phyloP scores from a whole-genome alignment of 2,329 filamentous ascomycete species.

The Lecanicillium sp. region DNA sequence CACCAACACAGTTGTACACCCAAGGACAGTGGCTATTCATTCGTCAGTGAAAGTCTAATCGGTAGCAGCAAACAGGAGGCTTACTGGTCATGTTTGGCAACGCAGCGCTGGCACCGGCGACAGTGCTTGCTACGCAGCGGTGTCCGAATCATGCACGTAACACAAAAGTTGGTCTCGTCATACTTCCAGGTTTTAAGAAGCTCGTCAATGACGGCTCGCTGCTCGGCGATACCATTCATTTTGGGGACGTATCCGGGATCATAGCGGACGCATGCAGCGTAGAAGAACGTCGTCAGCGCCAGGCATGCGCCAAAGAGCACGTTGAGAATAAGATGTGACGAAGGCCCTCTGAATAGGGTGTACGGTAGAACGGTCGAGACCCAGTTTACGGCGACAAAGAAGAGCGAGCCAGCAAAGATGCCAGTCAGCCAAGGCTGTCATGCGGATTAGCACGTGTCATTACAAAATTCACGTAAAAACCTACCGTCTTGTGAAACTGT shows the following conservation, averaged over 20 bases:
- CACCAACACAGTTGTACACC: conserved; percentile 93
- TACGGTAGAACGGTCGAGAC: conserved; percentile 60
- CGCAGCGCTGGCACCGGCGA: conserved; percentile 81
- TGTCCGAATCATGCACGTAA: conserved; percentile 88
- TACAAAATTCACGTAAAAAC: conserved; percentile 20
- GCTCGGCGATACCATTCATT: conserved; percentile 79
- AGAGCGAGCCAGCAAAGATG: conserved; percentile 83
- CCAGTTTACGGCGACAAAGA: conserved; percentile 74
- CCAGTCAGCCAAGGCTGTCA: conserved; percentile 80
- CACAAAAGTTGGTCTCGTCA: conserved; percentile 90
- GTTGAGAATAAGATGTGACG: conserved; percentile 65
- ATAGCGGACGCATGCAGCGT: conserved; percentile 73
- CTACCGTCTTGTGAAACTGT: conserved; percentile 79
- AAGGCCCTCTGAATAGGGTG: conserved; percentile 25
- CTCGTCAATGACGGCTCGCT: conserved; percentile 83
- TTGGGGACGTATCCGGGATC: conserved; percentile 95
- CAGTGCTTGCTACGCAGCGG: conserved; percentile 95
- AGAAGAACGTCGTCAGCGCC: conserved; percentile 74
- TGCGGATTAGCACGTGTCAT: conserved; percentile 13
- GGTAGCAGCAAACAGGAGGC: conserved; percentile 57
- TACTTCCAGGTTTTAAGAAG: conserved; percentile 81
- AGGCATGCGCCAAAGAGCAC: conserved; percentile 63
- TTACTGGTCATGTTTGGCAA: conserved; percentile 97
- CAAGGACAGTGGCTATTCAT: conserved; percentile 96
- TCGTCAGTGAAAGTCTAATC: conserved; percentile 46